Evolutionary conservation across 441 rosid species (phyloP).

Genomic region (Metrosideros polymorpha): DNA sequence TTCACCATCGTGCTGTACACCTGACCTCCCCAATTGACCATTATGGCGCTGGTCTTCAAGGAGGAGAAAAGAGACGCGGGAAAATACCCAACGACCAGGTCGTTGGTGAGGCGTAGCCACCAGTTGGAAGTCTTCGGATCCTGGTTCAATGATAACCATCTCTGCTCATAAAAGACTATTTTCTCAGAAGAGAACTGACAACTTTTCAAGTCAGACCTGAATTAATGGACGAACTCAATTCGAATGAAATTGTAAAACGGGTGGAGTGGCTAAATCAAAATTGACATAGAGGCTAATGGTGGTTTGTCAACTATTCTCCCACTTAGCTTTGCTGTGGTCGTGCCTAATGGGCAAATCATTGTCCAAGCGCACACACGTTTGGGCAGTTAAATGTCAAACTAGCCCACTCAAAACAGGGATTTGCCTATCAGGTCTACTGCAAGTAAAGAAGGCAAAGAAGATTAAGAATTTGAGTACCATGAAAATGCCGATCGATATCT

Average conservation of each 20-base stretch:
- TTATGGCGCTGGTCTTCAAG: slow-evolving; percentile 1
- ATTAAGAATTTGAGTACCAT: not conserved
- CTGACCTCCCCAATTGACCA: slow-evolving; percentile 23
- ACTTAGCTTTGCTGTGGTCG: no score
- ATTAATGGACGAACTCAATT: not conserved
- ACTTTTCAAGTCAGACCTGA: not conserved
- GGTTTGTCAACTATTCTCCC: no score
- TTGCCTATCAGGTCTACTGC: not conserved
- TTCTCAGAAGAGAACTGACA: not conserved
- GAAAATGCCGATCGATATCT: not conserved
- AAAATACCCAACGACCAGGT: slow-evolving; percentile 2
- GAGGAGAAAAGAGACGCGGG: not conserved
- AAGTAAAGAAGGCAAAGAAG: not conserved
- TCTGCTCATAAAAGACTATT: not conserved
- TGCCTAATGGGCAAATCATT: not conserved
- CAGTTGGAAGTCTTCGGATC: slow-evolving; percentile 11
- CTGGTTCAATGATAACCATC: not conserved
- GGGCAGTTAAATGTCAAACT: not conserved
- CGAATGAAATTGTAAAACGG: not conserved
- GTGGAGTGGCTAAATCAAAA: not conserved
- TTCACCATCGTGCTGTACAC: slow-evolving; percentile 16
- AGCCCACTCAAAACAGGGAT: not conserved
- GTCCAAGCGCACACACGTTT: not conserved
- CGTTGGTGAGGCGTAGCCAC: slow-evolving; percentile 6
- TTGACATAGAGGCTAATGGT: not conserved